Evolutionary conservation across 306 rosid species (phyloP), one percentile per base, ranked within the genome.

Genomic region (Dryas drummondii): DNA sequence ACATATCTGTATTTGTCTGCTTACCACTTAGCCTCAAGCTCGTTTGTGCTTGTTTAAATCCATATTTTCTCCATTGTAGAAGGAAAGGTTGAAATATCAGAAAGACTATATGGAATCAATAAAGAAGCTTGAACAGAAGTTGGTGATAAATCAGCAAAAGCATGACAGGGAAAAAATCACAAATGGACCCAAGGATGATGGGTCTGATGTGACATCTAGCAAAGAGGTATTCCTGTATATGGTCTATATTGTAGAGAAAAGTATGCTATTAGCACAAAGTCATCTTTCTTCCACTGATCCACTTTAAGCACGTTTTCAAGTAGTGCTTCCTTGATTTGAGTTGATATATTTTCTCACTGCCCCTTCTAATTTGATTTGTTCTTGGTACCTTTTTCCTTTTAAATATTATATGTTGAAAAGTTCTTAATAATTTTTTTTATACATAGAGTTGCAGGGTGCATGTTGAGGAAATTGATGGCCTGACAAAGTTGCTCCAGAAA

Each of bases 111-210:
- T 82, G 88, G 99, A 92, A 51, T 90, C 98, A 48, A 87, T 90
- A 73, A 96, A 86, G 87, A 96, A 92, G 91, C 93, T 92, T 51
- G 98, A 96, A 84, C 91, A 89, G 81, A 93, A 92, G 82, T 75
- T 92, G 67, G 78, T 82, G 75, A 76, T 78, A 81, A 87, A 86
- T 72, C 96, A 86, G 67, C 78, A 72, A 62, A 90, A 83, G 81
- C 73, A 78, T 59, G 93, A 74, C 48, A 19, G 58, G 75, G 87
- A 67, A 63, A 86, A 84, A 73, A 47, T 70, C 74, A 61, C 67
- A 27, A 82, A 65, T 26, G 90, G 82, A 83, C 59, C 16, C 10
- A 76, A 66, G 59, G 81, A 66, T 1, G 63, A 65, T 68, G 63
- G 73, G 53, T 68, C 79, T 66, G 66, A 67, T 75, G 57, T 78